Base-by-base conservation (phyloP, 306 rosid species). In the Ziziphus jujuba region DNA sequence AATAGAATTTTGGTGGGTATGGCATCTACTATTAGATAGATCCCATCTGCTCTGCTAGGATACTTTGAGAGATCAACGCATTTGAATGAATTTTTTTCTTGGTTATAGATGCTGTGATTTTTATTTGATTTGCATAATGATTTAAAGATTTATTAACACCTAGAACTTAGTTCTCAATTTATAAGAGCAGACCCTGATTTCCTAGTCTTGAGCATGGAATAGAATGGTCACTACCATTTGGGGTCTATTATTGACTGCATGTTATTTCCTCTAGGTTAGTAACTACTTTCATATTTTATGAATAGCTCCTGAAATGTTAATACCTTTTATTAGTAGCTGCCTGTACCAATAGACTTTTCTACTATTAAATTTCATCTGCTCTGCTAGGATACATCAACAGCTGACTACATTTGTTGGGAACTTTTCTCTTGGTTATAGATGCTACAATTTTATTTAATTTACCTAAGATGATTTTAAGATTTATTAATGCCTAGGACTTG, bases 321-420 rank as follows among this genome's bases (percentile, higher is more conserved):
- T 59, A 13, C 43, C 24, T 74, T 28, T 28, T 28, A 28, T 28
- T 28, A 28, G 4, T 28, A 28, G 33, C 33, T 28, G 33, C 33
- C 33, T 28, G 33, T 4, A 28, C 48, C 9, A 11, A 44, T 34
- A 14, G 21, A 6, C 2, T 28, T 34, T 64, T 24, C 67, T 16
- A 23, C 31, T 6, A n/a, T 44, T 56, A 10, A 7, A 68, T 31
- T 20, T 40, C 74, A 54, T 7, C 4, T 66, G 22, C 33, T 65
- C 20, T 12, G 20, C 12, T 66, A 34, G 70, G 60, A 21, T 34
- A 56, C 23, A 28, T 45, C 38, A 63, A 63, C 25, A 38, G 65
- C 21, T 9, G 45, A 9, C n/a, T 1, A 3, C 20, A 31, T 21
- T 56, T 9, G 16, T 7, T 19, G 15, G 31, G 23, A 6, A 15